Percentiles rank a stretch among this genome's conserved stretches.
phyloP scores from a whole-genome alignment of 331 rosid genomes.

The Acacia concinna region DNA sequence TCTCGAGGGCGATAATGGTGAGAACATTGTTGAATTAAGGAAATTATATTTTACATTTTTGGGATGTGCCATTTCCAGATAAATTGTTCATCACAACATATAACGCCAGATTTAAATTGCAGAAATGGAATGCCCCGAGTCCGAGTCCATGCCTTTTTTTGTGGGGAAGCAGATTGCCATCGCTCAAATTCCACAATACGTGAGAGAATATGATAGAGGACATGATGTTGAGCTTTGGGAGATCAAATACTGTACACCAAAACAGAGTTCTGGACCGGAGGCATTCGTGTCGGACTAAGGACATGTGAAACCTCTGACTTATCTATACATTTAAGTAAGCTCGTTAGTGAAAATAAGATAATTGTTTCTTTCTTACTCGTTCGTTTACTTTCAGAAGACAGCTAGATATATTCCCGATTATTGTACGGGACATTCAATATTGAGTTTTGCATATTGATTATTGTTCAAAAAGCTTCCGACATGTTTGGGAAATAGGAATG shows the following conservation, averaged over 20 bases:
- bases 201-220: conserved; percentile 69
- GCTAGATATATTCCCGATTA: not conserved
- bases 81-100: conserved; percentile 15
- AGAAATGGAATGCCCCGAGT: conserved; percentile 39
- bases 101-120: conserved; percentile 41
- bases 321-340: not conserved
- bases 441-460: not conserved
- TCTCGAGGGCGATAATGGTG: conserved; percentile 56
- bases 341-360: not conserved
- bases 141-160: conserved; percentile 41
- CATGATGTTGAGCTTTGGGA: conserved; percentile 79
- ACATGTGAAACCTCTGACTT: not conserved
- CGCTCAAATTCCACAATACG: conserved; percentile 64
- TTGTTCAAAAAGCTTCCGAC: not conserved
- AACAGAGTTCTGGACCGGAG: not conserved
- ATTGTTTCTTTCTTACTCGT: not conserved
- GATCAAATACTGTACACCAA: conserved; percentile 48
- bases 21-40: conserved; percentile 19
- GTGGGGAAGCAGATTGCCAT: conserved; percentile 63
- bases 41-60: not conserved
- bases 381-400: not conserved
- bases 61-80: not conserved
- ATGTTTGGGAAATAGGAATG: not conserved
- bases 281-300: not conserved
- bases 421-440: not conserved